Base-by-base conservation (phyloP, 331 rosid genomes). In the Malus hybrid region DNA sequence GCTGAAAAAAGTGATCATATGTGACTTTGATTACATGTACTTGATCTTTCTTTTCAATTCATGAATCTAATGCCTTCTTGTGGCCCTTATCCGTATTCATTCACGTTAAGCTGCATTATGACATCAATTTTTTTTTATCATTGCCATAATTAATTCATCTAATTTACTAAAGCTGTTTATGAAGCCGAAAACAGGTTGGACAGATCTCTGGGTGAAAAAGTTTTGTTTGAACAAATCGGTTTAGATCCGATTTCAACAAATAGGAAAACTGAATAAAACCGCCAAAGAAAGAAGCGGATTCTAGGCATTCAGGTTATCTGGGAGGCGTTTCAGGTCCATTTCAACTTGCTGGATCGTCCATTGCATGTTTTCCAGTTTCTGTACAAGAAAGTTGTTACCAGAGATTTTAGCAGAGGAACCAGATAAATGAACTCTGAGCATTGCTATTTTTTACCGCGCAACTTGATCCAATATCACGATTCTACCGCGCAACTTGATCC, bases 291-390 rank as follows among this genome's bases (percentile, higher is more conserved):
- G 36, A 73, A 10, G 31, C 14, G 14, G 10, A 64, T 46, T 44
- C 79, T 85, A 88, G 6, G 87, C 42, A 66, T 56, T 77, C 29
- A 81, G 74, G 33, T 86, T 75, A 69, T 91, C 96, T 6, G 88
- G 96, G 77, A 81, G 73, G 79, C 85, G 95, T 71, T 84, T 87
- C 76, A 87, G 83, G 81, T 92, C 99, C 90, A 85, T 89, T 79
- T 94, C 97, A 73, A 94, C 97, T 83, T 94, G 93, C 57, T 89
- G 86, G 70, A 94, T 94, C 31, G 96, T 94, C 99, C 99, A 92
- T 80, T 90, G 95, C 95, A 94, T 86, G 68, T 89, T 87, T 81
- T 90, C 97, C 81, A 94, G 78, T 84, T 90, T 88, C 97, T 94
- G 93, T 77, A 82, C 24, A 64, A 50, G 61, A 80, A 4, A 46